Base-by-base conservation (phyloP, 345 rosid species). In the Erucastrum elatum region DNA sequence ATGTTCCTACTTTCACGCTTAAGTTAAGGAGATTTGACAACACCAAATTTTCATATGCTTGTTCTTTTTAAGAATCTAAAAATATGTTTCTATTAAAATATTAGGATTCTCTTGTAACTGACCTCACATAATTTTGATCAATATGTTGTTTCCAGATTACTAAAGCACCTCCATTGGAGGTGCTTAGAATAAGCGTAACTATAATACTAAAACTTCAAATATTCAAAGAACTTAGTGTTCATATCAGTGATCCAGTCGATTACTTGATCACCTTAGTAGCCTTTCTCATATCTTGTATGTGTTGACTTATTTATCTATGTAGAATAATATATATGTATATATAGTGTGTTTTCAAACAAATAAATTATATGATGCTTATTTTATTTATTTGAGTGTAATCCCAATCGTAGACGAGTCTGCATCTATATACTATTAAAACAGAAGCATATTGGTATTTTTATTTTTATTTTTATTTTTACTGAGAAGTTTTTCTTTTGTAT, bases 21-120 rank as follows among this genome's bases (percentile, higher is more conserved):
- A 64, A 37, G 30, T 56, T 74, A 25, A 35, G 78, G 71, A 69
- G 79, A 80, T 80, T 80, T 80, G 83, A 80, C 79, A 80, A 53
- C 79, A 74, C 82, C 75, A 79, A 25, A 51, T 62, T 34, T 72
- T 56, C 59, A 68, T 34, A 61, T 12, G 9, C 67, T 27, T 64
- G 34, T 72, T 44, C 1, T 21, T 55, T 37, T 31, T 33, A 29
- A 29, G 31, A 29, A 29, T 29, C 31, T 29, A 29, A 26, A 21
- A 21, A 21, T 21, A 21, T 21, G 21, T 21, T 21, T 21, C 21
- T 21, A 21, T 21, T 21, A 21, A 21, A 21, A 21, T 21, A 21
- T 21, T 21, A 21, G 21, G 21, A 21, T 21, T 21, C 21, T 21
- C 21, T 21, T 21, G 21, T 21, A 21, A 21, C 21, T 21, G 21